Evolutionary conservation across 441 rosid genomes (phyloP), one percentile per base, ranked within the genome.

Genomic region (Isatis lusitanica): DNA sequence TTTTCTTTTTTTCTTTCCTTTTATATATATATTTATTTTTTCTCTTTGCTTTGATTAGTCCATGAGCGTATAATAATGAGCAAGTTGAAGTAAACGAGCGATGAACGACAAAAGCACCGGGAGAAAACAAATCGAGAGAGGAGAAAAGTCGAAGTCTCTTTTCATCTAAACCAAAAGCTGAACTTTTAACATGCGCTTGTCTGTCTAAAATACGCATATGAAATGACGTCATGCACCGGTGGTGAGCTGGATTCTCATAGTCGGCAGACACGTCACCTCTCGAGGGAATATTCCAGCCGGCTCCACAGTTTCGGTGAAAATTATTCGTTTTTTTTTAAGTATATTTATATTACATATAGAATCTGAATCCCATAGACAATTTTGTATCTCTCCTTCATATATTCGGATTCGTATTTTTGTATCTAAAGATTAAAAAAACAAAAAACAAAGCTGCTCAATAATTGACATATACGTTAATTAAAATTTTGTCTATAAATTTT

Each of bases 1-100:
- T 7, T 51, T 24, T 1, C 5, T 35, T 7, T 51, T n/a, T 1
- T 9, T 35, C 38, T 7, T 35, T 26, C 2, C 2, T 2, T 26
- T 0, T 30, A 30, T 30, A 30, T 30, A 30, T 30, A 30, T 30
- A 30, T 24, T 7, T 12, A 6, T 15, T 17, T 2, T 30, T 7
- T 4, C 1, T 48, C 50, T 61, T 12, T 57, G 50, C 0, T 64
- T 15, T 73, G 65, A 73, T 73, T 56, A 15, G 58, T 46, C 24
- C 6, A 73, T 43, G 9, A 63, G 70, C 3, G 39, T 63, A 35
- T 64, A 65, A 73, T 56, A 57, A 73, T 65, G 53, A 35, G 71
- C 76, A 73, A 64, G 71, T 73, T 65, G 71, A 47, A 65, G 66
- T 15, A 9, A 65, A 65, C 36, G 66, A 58, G 46, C 66, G 77